Base-by-base conservation (phyloP, 208 protist genomes). In the Crithidia thermophila region DNA sequence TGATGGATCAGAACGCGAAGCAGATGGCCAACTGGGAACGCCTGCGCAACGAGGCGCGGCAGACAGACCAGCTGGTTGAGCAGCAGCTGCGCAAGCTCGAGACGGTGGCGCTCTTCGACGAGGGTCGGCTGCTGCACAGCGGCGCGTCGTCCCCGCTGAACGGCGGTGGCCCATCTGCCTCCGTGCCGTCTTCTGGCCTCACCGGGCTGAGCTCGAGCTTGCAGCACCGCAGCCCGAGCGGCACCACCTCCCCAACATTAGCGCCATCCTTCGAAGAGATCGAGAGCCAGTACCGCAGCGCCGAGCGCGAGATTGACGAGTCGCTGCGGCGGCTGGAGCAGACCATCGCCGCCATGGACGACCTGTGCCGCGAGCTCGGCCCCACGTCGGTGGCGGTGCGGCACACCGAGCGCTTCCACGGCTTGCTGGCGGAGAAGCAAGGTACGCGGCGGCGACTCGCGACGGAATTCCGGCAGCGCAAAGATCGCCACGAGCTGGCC, bases 401-500 rank as follows among this genome's bases (percentile, higher is more conserved):
- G 23, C 82, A 91, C 67, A 90, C 84, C 3, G 80, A 91, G 25
- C 86, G 87, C 23, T 87, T 91, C 33, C 74, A 84, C 36, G 78
- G 79, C 31, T 42, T 95, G 5, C 65, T 76, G 31, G 37, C 51
- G 25, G 90, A 95, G 61, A 93, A 87, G 79, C 73, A 77, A 27
- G 70, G 62, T 21, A 61, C 77, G 0, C 57, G 90, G 27, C 46
- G 43, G 13, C 84, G 85, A 9, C 57, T 92, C 20, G 25, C 49
- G 7, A 53, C 36, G 0, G 84, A 91, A 39, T 90, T 85, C 52
- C 57, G 62, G 18, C 66, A 76, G 27, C 86, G 82, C 28, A 75
- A 72, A 64, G 85, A 94, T 42, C 79, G 80, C 16, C 59, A 63
- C 18, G 81, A 95, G 77, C 77, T 95, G 33, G 46, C 89, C 21